These are phyloP conservation scores for Alternaria panax DNA, from an alignment of 2,329 filamentous ascomycete genomes.

Conservation along the genomic window DNA sequence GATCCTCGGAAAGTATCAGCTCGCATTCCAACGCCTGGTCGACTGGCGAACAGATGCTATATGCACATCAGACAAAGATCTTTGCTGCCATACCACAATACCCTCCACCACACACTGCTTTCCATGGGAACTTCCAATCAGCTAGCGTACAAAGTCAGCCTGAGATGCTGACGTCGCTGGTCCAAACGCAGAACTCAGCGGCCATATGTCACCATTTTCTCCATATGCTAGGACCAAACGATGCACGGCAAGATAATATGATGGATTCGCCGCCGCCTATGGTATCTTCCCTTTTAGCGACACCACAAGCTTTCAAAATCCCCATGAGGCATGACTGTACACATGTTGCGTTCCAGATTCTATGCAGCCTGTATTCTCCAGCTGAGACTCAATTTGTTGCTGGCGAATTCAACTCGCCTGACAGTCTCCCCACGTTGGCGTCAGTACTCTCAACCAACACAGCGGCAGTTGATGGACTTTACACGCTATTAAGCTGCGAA, in stretches of 20 bases:
- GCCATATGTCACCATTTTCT: conserved; percentile 36
- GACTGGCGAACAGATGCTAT: conserved; percentile 44
- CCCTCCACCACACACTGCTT: conserved; percentile 27
- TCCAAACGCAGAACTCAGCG: conserved; percentile 33
- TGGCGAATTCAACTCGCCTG: conserved; percentile 32
- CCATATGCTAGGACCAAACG: conserved; percentile 33
- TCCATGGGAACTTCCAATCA: conserved; percentile 35
- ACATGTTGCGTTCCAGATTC: conserved; percentile 45
- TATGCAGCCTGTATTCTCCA: conserved; percentile 45
- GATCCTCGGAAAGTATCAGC: conserved; percentile 38
- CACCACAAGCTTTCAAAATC: conserved; percentile 32
- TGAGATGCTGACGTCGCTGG: conserved; percentile 39
- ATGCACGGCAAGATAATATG: conserved; percentile 32
- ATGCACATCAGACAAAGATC: conserved; percentile 36
- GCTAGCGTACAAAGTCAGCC: conserved; percentile 44
- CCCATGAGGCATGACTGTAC: conserved; percentile 46
- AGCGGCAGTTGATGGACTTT: conserved; percentile 44
- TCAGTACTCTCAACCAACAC: conserved; percentile 44
- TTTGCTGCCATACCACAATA: conserved; percentile 39
- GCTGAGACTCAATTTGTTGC: conserved; percentile 34
- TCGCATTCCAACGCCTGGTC: conserved; percentile 41
- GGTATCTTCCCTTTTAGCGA: conserved; percentile 39
- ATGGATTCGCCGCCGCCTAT: conserved; percentile 35
- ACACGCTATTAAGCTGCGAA: conserved; percentile 42
- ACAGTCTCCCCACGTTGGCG: conserved; percentile 41